Evolutionary conservation across 805 yeast species (phyloP), one percentile per base, ranked within the genome.

Genomic region (Candida mattraensis): DNA sequence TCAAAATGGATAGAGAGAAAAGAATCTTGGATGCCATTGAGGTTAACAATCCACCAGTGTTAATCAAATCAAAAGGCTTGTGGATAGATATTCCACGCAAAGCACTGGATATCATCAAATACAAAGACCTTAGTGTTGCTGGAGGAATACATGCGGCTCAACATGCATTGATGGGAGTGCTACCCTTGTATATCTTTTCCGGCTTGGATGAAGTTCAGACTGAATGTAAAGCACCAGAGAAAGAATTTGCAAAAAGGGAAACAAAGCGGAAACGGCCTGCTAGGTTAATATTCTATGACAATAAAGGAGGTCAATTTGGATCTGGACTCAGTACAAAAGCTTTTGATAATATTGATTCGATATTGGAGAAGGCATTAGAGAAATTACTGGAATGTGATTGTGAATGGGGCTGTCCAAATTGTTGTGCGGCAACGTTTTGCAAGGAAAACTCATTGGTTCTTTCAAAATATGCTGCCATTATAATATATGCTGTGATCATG

Each of bases 131-230:
- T 28, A 83, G 76, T 39, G 64, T 81, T 2, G 91, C 98, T 0
- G 99, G 86, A 5, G 95, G 93, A 0, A 86, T 93, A n/a, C 99
- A 93, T 63, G 97, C 94, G 2, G 95, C 96, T 0, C 91, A 88
- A 47, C 99, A 93, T 65, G 87, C 87, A 0, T 64, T 93, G 1
- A 80, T 93, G 73, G 80, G 85, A 30, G 70, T 86, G 40, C 56
- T 89, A 18, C 95, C 97, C 0, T 58, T 81, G 18, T 80, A 76
- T 40, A 78, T 88, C 4, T 77, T 79, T 9, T 79, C 86, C 12
- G 85, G 87, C 1, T 72, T 76, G 4, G 83, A 80, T 46, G 99
- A 93, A 49, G 71, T 93, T 10, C 76, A 75, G 28, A 87, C 98
- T 0, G 99, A 93, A 59, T 93, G 99, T 60, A 93, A 93, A 53